Percentiles rank a stretch among this genome's conserved stretches.
phyloP scores from a whole-genome alignment of 1,284 basidiomycete species.

The Xerocomus minutiporus region DNA sequence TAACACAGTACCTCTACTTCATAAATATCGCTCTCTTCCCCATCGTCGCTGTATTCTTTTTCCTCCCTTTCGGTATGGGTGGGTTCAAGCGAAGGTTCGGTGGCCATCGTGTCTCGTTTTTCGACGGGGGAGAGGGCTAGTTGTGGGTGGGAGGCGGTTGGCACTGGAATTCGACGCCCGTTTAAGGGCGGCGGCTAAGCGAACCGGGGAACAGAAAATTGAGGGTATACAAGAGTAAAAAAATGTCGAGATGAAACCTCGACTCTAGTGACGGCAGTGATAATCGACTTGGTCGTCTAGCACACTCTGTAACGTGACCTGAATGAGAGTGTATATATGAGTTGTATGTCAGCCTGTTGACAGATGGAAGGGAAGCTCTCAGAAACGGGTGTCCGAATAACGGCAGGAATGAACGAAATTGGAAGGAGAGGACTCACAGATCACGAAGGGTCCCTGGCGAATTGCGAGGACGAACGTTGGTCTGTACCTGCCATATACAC shows the following conservation, averaged over 20 bases:
- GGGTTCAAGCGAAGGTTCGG: conserved; percentile 20
- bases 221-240: neutral
- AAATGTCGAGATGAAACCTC: neutral
- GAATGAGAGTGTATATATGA: conserved; percentile 3
- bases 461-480: conserved; percentile 28
- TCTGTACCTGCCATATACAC: conserved; percentile 17
- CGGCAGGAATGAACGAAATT: conserved; percentile 18
- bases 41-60: conserved; percentile 15
- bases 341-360: conserved; percentile 10
- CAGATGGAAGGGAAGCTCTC: neutral
- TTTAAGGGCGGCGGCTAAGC: conserved; percentile 10
- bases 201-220: conserved; percentile 8
- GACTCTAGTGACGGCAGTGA: neutral
- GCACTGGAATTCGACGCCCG: conserved; percentile 5
- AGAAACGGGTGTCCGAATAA: conserved; percentile 13
- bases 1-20: conserved; percentile 22
- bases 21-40: conserved; percentile 31
- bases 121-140: neutral
- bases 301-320: conserved; percentile 4
- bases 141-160: conserved; percentile 8
- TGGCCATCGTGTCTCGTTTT: conserved; percentile 17
- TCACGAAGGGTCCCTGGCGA: conserved; percentile 11
- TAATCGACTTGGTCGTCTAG: conserved; percentile 5
- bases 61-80: neutral
- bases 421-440: conserved; percentile 9